phyloP scores from a whole-genome alignment of 805 yeast species.

The Barnettozyma pratensis region DNA sequence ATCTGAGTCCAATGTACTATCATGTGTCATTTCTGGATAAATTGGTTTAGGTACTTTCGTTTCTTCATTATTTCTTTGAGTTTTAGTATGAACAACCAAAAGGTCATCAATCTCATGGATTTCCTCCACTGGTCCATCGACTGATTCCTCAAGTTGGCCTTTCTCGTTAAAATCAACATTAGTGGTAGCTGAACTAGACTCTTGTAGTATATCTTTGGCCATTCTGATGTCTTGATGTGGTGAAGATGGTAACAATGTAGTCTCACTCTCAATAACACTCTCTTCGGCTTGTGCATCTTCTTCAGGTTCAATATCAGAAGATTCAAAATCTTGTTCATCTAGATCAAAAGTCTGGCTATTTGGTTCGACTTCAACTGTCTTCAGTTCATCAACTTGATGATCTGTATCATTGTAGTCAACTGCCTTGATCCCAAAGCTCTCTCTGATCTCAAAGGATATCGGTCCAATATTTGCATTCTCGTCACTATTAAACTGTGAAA shows the following conservation, averaged over 20 bases:
- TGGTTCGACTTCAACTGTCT: background rate
- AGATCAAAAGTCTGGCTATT: constrained; percentile 9
- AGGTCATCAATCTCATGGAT: background rate
- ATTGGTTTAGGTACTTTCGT: background rate
- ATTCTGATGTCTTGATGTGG: constrained; percentile 14
- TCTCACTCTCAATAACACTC: background rate
- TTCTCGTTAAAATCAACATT: too few species aligned
- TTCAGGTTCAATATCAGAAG: constrained; percentile 5
- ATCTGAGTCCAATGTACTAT: background rate
- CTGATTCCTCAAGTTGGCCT: too few species aligned
- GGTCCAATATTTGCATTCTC: background rate
- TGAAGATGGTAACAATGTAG: constrained; percentile 7
- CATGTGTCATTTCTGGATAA: background rate
- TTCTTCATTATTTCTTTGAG: background rate
- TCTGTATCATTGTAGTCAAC: background rate
- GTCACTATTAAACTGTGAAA: constrained; percentile 4
- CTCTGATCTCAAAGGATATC: constrained; percentile 9
- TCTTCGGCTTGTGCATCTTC: constrained; percentile 5
- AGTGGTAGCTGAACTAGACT: background rate
- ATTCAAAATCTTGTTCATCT: constrained; percentile 14
- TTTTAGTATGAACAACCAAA: too few species aligned
- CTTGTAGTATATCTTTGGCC: constrained; percentile 10
- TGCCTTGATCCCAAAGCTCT: constrained; percentile 10
- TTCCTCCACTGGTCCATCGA: background rate
- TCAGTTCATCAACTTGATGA: background rate